A percentile compares a stretch with the other conserved stretches of the same genome.
phyloP scores from a whole-genome alignment of 768 basidiomycete species.

The Kwoniella dendrophila region DNA sequence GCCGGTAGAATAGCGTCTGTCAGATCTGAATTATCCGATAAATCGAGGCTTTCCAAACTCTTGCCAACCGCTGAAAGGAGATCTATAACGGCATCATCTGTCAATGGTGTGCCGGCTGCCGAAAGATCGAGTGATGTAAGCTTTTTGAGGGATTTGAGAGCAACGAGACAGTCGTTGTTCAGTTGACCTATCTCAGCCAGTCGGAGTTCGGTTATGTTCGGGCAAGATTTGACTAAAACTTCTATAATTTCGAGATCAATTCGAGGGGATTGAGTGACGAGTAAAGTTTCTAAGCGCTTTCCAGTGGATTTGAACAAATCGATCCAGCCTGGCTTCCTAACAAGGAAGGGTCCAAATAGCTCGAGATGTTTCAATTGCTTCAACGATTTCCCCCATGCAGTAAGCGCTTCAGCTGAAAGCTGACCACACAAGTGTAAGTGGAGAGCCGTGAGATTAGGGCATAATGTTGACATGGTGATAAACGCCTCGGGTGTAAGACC shows the following conservation, averaged over 20 bases:
- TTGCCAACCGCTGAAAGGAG: constrained; percentile 65
- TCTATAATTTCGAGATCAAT: constrained; percentile 73
- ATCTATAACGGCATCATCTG: constrained; percentile 63
- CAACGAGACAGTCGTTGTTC: constrained; percentile 65
- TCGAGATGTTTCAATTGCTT: constrained; percentile 70
- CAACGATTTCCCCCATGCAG: constrained; percentile 65
- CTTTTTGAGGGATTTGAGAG: constrained; percentile 60
- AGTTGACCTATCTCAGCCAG: constrained; percentile 77
- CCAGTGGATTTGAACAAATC: constrained; percentile 68
- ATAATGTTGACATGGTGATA: constrained; percentile 72
- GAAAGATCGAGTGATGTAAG: constrained; percentile 72
- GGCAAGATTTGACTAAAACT: constrained; percentile 62
- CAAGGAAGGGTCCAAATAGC: constrained; percentile 74
- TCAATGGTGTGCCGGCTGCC: constrained; percentile 60
- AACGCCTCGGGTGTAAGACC: constrained; percentile 72
- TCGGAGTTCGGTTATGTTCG: constrained; percentile 70
- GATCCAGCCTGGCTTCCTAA: constrained; percentile 73
- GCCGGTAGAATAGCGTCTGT: constrained; percentile 61
- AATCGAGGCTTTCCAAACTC: constrained; percentile 65
- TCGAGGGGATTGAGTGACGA: constrained; percentile 81
- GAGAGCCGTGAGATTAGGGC: constrained; percentile 77
- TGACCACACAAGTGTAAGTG: constrained; percentile 85
- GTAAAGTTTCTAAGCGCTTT: constrained; percentile 68
- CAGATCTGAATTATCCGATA: constrained; percentile 71
- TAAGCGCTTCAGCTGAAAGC: constrained; percentile 61